phyloP scores from a whole-genome alignment of 257 asterid genomes.

The Fraxinus pennsylvanica region DNA sequence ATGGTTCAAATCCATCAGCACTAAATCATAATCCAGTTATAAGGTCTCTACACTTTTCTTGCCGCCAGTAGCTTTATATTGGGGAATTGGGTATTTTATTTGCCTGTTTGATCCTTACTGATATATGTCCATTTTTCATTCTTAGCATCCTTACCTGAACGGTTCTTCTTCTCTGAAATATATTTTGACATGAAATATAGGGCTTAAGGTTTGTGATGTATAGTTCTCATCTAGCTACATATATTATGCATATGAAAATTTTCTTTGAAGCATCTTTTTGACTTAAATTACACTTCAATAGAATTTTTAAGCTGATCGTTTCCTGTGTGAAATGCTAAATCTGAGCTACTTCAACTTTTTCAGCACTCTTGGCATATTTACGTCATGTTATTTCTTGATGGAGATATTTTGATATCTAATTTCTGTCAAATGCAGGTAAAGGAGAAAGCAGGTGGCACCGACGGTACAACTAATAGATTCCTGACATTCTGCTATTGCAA shows the following conservation, averaged over 20 bases:
- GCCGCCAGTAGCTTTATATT: constrained; percentile 9
- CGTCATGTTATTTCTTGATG: neutral
- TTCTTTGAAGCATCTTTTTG: neutral
- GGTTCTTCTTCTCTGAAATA: constrained; percentile 16
- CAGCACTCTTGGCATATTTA: constrained; percentile 6
- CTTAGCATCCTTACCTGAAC: constrained; percentile 2
- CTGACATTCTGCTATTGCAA: constrained; percentile 10
- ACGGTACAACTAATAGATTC: constrained; percentile 42
- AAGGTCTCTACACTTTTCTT: constrained; percentile 9
- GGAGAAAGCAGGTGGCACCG: constrained; percentile 37
- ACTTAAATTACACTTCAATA: neutral
- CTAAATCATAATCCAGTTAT: constrained; percentile 1
- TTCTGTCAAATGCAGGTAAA: constrained; percentile 52
- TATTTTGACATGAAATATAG: neutral
- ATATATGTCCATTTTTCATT: neutral
- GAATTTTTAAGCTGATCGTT: neutral
- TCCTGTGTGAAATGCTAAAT: constrained; percentile 10
- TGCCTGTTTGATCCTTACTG: constrained; percentile 5
- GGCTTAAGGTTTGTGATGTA: neutral
- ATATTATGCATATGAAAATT: constrained; percentile 9
- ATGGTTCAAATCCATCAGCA: constrained; percentile 1
- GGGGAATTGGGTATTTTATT: constrained; percentile 2
- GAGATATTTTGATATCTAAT: constrained; percentile 24
- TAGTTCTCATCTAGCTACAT: neutral
- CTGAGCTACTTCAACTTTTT: constrained; percentile 16